Conservation (phyloP, 1,284 basidiomycete genomes). For the Sparassis latifolia region DNA sequence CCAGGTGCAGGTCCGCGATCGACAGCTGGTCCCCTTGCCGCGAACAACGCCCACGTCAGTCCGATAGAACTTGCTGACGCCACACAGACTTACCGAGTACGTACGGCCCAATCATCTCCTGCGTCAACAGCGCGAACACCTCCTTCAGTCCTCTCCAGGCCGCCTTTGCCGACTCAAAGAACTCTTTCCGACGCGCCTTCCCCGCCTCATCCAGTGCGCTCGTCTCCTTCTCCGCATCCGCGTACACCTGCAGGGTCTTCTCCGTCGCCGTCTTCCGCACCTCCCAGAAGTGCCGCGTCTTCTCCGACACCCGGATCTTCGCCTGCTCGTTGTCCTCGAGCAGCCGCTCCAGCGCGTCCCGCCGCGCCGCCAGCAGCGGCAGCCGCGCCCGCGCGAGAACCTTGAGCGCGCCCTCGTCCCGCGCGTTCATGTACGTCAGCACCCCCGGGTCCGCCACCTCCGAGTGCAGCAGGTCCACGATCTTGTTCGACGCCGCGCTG, state of each 20-base stretch:
- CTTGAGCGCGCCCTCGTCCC: slow-evolving; percentile 38
- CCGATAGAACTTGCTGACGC: no score
- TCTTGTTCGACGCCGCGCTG: slow-evolving; percentile 44
- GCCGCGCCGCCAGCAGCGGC: slow-evolving; percentile 43
- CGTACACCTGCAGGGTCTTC: slow-evolving; percentile 38
- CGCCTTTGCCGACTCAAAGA: slow-evolving; percentile 26
- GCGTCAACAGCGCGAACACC: slow-evolving; percentile 41
- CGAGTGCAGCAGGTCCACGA: slow-evolving; percentile 65
- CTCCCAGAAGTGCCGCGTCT: slow-evolving; percentile 53
- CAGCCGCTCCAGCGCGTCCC: slow-evolving; percentile 47
- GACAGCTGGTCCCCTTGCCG: slow-evolving; percentile 67
- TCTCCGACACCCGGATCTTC: slow-evolving; percentile 48
- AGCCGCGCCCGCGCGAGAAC: slow-evolving; percentile 32
- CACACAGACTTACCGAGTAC: slow-evolving; percentile 47
- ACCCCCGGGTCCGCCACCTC: slow-evolving; percentile 46
- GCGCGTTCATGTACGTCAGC: slow-evolving; percentile 45
- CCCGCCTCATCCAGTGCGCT: slow-evolving; percentile 29
- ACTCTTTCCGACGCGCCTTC: slow-evolving; percentile 27
- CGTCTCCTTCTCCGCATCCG: slow-evolving; percentile 35
- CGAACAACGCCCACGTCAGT: neutral
- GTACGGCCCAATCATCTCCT: slow-evolving; percentile 66
- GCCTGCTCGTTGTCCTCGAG: slow-evolving; percentile 44
- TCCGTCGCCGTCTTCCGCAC: slow-evolving; percentile 44
- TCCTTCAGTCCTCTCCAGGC: slow-evolving; percentile 43
- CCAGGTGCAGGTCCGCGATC: slow-evolving; percentile 75